phyloP scores from a whole-genome alignment of 202 grass and related monocot genomes.

The Digitaria exilis region DNA sequence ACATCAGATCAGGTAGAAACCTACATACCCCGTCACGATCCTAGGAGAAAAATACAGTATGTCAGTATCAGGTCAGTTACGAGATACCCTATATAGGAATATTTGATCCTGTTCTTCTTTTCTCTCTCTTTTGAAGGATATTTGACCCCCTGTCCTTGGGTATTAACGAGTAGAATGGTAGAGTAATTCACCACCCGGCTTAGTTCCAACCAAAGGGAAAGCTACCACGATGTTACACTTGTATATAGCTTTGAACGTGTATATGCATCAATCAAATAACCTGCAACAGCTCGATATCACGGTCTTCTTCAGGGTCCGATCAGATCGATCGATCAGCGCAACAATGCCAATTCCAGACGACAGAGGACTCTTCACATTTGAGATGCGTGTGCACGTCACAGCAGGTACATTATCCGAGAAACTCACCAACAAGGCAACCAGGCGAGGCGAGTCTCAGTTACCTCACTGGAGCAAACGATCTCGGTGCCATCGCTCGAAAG shows the following conservation, averaged over 20 bases:
- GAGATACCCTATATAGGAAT: neutral
- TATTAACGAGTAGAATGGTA: neutral
- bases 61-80: neutral
- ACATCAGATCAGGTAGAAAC: neutral
- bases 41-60: neutral
- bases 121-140: too few species aligned
- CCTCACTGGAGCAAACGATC: neutral
- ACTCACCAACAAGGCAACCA: neutral
- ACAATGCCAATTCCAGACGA: neutral
- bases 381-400: neutral
- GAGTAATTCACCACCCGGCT: neutral
- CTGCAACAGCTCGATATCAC: neutral
- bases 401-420: neutral
- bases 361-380: neutral
- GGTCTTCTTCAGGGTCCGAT: neutral
- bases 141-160: neutral
- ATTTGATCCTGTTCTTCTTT: neutral
- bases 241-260: conserved; percentile 42
- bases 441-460: neutral
- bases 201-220: conserved; percentile 2
- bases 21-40: neutral
- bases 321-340: neutral
- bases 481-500: conserved; percentile 13
- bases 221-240: conserved; percentile 1
- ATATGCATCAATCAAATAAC: neutral